Evolutionary conservation across 2,329 filamentous ascomycete genomes (phyloP).

Genomic region (Colletotrichum simmondsii): DNA sequence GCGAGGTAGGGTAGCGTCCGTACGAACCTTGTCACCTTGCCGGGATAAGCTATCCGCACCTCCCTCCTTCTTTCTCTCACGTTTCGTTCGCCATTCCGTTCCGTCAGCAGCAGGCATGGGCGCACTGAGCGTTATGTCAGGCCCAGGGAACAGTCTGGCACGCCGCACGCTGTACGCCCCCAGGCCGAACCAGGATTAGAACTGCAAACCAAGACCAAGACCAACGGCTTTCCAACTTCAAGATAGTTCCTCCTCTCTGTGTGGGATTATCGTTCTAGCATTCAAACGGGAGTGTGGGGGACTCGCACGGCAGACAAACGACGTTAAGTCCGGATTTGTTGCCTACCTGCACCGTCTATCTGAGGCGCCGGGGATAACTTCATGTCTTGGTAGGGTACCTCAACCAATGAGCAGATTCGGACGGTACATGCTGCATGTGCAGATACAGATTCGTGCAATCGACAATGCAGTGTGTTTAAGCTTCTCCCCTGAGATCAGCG

Average conservation of each 20-base stretch:
- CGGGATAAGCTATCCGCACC: constrained; percentile 24
- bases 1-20: background rate
- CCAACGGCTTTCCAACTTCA: background rate
- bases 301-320: background rate
- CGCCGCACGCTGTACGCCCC: background rate
- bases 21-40: constrained; percentile 4
- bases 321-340: background rate
- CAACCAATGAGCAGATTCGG: background rate
- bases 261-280: background rate
- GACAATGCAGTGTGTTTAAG: background rate
- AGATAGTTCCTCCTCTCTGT: background rate
- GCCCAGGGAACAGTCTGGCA: background rate
- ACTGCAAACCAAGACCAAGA: background rate
- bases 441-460: background rate
- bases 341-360: background rate
- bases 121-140: background rate
- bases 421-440: background rate
- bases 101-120: constrained; percentile 1
- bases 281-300: background rate
- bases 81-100: background rate
- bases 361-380: background rate
- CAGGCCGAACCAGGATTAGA: background rate
- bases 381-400: background rate
- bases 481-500: background rate
- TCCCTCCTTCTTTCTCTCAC: background rate